Base-by-base conservation (phyloP, 2,329 filamentous ascomycete species). In the Aspergillus pseudotamarii region DNA sequence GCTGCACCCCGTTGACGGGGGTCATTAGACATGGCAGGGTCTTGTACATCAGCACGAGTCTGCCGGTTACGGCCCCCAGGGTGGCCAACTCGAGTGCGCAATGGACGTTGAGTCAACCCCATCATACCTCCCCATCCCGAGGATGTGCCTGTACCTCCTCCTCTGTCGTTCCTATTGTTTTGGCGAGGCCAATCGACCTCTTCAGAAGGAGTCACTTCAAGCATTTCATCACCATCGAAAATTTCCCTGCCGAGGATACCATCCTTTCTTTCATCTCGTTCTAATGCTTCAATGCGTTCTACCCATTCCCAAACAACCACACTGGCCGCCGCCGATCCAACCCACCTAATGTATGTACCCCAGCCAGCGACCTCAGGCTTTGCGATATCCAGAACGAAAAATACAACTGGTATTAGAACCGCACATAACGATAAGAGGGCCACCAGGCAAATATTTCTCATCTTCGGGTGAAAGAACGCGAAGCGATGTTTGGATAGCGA, bases 251-350 rank as follows among this genome's bases (percentile, higher is more conserved):
- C 94, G 1, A 97, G 80, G 60, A 97, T 96, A 0, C 94, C 94
- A 70, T 96, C 93, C 78, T 96, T 96, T 78, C 94, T 93, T 76
- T 97, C 93, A 76, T 97, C 93, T 69, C 94, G 88, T 80, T 97
- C 94, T 65, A 97, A 79, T 0, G 93, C 92, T 76, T 97, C 94
- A 56, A 97, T 97, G 30, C 94, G 87, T 78, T 97, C 94, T 3
- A 97, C 94, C 94, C 94, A 97, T 78, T 97, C 94, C 94, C 94
- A 97, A 2, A 97, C 94, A 26, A 97, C 92, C n/a, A 97, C 94
- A 78, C 93, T 96, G 32, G 94, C 94, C 1, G 93, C 93, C 0
- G 94, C 93, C 1, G 93, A 93, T 55, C 94, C 94, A n/a, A 97
- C 94, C 94, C 94, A 97, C 72, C 93, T 85, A 53, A 97, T 94